These are phyloP conservation scores for Auxenochlorella pyrenoidosa DNA, from an alignment of 139 green algal genomes.

Conservation along the genomic window DNA sequence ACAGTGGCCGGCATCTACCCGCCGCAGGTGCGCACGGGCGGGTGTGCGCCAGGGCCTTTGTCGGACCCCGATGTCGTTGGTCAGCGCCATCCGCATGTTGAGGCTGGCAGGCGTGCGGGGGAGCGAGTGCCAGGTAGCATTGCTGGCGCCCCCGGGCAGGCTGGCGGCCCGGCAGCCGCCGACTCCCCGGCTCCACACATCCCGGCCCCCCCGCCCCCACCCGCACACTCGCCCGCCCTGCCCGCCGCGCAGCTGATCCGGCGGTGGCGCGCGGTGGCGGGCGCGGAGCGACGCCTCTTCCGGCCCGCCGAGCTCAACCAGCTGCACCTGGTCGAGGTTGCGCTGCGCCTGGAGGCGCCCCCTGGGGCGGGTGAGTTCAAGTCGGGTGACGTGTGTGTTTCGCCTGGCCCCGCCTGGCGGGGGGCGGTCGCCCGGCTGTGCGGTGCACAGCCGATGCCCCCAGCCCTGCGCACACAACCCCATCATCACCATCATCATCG, in stretches of 20 bases:
- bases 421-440: background rate
- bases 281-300: background rate
- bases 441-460: background rate
- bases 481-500: too few relatives aligned
- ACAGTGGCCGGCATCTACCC: slow-evolving; percentile 19
- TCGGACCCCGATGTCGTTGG: too few relatives aligned
- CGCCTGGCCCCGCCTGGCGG: too few relatives aligned
- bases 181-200: background rate
- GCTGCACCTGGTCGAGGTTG: slow-evolving; percentile 44
- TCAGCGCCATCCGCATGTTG: too few relatives aligned
- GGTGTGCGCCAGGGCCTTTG: too few relatives aligned
- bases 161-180: too few relatives aligned
- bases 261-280: slow-evolving; percentile 6
- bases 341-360: slow-evolving; percentile 35
- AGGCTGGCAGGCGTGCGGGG: too few relatives aligned
- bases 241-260: slow-evolving; percentile 13
- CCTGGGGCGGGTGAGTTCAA: background rate
- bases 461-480: too few relatives aligned
- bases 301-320: slow-evolving; percentile 41
- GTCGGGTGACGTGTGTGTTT: background rate
- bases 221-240: background rate
- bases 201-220: background rate
- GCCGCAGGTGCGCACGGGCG: background rate
- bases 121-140: too few relatives aligned
- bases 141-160: too few relatives aligned